A percentile compares a stretch with the other conserved stretches of the same genome.
Evolutionary conservation across 2,329 filamentous ascomycete genomes (phyloP).

Genomic region (Ceratocystis albifundus): DNA sequence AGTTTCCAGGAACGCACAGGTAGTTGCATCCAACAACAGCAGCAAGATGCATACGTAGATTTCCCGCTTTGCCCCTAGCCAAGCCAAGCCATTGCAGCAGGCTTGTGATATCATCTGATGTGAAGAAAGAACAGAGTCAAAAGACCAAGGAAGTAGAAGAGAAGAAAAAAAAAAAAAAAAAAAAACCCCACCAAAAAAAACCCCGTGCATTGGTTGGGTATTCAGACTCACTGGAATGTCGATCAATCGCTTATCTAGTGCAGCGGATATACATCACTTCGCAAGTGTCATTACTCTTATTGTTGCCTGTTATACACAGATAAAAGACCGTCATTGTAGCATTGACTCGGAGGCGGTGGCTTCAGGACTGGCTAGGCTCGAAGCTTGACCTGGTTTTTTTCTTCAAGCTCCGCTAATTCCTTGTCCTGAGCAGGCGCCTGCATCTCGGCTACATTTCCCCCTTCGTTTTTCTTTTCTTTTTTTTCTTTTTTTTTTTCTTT

Average conservation of each 20-base stretch:
- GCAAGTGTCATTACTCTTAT: neutral
- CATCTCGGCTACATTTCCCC: neutral
- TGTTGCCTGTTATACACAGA: neutral
- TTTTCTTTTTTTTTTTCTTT: neutral
- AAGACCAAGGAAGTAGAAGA: neutral
- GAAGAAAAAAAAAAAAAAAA: too few species aligned
- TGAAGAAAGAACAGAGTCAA: neutral
- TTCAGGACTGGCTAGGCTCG: neutral
- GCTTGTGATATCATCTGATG: neutral
- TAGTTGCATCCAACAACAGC: neutral
- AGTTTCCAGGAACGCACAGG: neutral
- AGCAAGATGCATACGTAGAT: neutral
- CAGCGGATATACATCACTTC: neutral
- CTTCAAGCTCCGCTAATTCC: neutral
- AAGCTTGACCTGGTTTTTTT: neutral
- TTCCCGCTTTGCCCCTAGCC: neutral
- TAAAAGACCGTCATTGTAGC: neutral
- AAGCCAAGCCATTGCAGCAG: neutral
- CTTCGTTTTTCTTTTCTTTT: neutral
- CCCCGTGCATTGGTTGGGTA: neutral
- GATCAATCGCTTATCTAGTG: neutral
- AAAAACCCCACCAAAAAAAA: too few species aligned
- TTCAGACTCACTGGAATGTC: neutral
- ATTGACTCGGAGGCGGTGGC: neutral
- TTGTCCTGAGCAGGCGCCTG: neutral